phyloP scores from a whole-genome alignment of 768 basidiomycete genomes.

The Boletus speciosus region DNA sequence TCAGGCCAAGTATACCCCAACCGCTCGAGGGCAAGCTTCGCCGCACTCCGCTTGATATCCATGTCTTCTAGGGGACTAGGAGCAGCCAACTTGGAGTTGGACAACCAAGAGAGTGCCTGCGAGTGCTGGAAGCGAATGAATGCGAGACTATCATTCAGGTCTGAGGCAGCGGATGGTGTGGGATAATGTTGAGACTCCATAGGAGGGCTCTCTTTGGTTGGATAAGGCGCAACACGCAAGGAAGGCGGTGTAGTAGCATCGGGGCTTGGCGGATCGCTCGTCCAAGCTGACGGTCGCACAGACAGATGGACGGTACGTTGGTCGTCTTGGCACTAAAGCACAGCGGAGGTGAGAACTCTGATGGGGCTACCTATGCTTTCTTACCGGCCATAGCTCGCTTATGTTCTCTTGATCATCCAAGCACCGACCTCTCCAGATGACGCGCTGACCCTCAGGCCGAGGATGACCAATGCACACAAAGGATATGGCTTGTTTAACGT shows the following conservation, averaged over 20 bases:
- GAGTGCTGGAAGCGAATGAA: slow-evolving; percentile 25
- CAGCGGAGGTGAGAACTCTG: slow-evolving; percentile 3
- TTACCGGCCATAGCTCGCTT: slow-evolving; percentile 67
- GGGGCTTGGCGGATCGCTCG: slow-evolving; percentile 45
- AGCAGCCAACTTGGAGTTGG: slow-evolving; percentile 17
- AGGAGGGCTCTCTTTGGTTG: neutral
- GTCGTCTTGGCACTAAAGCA: slow-evolving; percentile 49
- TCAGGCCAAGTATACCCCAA: slow-evolving; percentile 43
- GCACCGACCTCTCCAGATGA: slow-evolving; percentile 72
- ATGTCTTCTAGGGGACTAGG: slow-evolving; percentile 13
- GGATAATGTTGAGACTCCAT: neutral
- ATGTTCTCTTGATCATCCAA: slow-evolving; percentile 64
- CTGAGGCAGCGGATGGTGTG: neutral
- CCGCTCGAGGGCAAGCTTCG: slow-evolving; percentile 30
- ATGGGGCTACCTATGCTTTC: slow-evolving; percentile 7
- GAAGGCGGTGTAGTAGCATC: slow-evolving; percentile 12
- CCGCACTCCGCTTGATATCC: slow-evolving; percentile 12
- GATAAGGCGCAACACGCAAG: neutral
- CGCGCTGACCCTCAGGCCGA: slow-evolving; percentile 64
- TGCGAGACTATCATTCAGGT: slow-evolving; percentile 6
- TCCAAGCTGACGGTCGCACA: slow-evolving; percentile 80
- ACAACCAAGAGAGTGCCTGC: slow-evolving; percentile 25
- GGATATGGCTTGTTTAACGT: slow-evolving; percentile 67
- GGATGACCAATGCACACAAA: slow-evolving; percentile 61
- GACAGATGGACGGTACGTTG: slow-evolving; percentile 67